Base-by-base conservation (phyloP, 2,329 filamentous ascomycete genomes). In the Phialophora expanda region DNA sequence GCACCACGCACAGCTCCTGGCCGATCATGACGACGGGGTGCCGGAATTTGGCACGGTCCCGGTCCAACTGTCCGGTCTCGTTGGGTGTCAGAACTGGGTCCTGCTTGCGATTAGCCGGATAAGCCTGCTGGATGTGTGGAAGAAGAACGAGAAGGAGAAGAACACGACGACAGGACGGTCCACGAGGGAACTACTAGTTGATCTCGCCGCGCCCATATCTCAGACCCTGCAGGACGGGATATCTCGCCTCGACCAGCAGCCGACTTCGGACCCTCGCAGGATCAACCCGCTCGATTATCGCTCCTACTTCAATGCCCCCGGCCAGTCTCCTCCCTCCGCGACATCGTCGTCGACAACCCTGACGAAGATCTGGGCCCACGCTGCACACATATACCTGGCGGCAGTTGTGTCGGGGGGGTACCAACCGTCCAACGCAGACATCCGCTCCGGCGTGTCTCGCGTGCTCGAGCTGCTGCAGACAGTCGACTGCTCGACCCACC, bases 1-100 rank as follows among this genome's bases (percentile, higher is more conserved):
- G 14, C 70, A 74, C 51, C 73, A 77, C 54, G 32, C 34, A 46
- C 56, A 68, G 34, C 65, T 77, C 20, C 68, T 75, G n/a, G 62
- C 83, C 46, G 76, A 78, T 58, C 77, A 17, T 4, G 51, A 62
- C 53, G 2, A 34, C 22, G 51, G 61, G 14, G 61, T 46, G 62
- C 20, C 57, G 0, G 56, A 61, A 4, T 61, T 56, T 20, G 38
- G 34, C 12, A 24, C 14, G 9, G 34, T 60, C 22, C 34, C 46
- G 12, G 7, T 58, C 34, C 62, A 26, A 3, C 22, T 88, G 62
- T 81, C 84, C 56, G 80, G 83, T 34, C 82, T 86, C 56, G 75
- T 85, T 48, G 86, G 87, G 1, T 79, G 85, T 66, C 77, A 85
- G 53, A 88, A 87, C 73, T 86, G 85, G 84, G 81, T 82, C 0